Percentiles rank a stretch among this genome's conserved stretches.
phyloP scores from a whole-genome alignment of 441 rosid genomes.

The Viola pubescens region DNA sequence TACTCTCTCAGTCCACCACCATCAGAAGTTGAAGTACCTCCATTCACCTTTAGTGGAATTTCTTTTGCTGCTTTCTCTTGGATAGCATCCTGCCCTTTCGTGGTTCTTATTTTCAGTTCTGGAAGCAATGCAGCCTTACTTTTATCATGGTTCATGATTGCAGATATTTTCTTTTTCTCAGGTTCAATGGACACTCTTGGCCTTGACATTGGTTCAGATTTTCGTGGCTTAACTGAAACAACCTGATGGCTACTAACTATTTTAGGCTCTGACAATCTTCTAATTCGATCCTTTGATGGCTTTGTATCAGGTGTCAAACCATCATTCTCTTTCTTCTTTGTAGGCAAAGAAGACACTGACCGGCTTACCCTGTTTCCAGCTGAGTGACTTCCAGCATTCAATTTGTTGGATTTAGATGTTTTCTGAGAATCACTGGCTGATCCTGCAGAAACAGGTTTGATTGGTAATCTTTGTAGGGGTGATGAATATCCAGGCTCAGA shows the following conservation, averaged over 20 bases:
- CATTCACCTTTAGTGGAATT: slow-evolving; percentile 25
- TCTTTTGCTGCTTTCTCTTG: slow-evolving; percentile 33
- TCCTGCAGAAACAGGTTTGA: slow-evolving; percentile 41
- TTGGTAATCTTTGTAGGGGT: slow-evolving; percentile 53
- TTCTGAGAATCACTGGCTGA: slow-evolving; percentile 39
- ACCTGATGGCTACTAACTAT: slow-evolving; percentile 28
- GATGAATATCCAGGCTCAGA: slow-evolving; percentile 67
- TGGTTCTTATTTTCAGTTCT: slow-evolving; percentile 59
- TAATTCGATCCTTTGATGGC: slow-evolving; percentile 56
- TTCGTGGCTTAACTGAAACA: slow-evolving; percentile 46
- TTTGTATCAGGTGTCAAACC: slow-evolving; percentile 42
- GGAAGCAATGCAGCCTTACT: slow-evolving; percentile 87
- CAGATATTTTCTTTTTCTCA: slow-evolving; percentile 76
- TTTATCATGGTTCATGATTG: slow-evolving; percentile 76
- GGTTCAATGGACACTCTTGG: slow-evolving; percentile 38
- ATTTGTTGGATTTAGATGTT: slow-evolving; percentile 45
- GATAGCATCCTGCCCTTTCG: slow-evolving; percentile 33
- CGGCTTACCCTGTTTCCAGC: slow-evolving; percentile 48
- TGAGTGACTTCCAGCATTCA: slow-evolving; percentile 44
- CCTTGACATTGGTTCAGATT: slow-evolving; percentile 34
- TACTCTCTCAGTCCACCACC: slow-evolving; percentile 29
- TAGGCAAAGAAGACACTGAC: slow-evolving; percentile 68
- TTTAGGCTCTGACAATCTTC: slow-evolving; percentile 91
- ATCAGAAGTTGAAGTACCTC: slow-evolving; percentile 27
- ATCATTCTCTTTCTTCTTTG: slow-evolving; percentile 44